phyloP scores from a whole-genome alignment of 495 filamentous ascomycete species.

The Opeltia flavorubescens region DNA sequence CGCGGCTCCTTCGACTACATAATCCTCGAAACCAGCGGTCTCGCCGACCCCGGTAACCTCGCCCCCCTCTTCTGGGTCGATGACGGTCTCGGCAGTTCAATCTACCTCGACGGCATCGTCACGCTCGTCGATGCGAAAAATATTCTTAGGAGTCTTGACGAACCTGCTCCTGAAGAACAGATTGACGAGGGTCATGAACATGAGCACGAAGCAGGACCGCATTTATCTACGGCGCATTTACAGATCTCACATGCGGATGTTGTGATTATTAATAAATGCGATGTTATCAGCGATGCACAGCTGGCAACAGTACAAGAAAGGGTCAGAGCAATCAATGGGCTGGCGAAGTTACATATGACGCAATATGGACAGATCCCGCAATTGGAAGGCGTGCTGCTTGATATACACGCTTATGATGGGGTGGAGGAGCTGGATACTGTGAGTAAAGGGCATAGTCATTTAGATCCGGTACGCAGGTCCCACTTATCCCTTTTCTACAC shows the following conservation, averaged over 20 bases:
- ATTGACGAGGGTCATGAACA: constrained; percentile 34
- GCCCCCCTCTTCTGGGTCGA: constrained; percentile 97
- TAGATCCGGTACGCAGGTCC: constrained; percentile 61
- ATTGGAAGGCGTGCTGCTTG: constrained; percentile 72
- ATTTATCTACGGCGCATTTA: constrained; percentile 80
- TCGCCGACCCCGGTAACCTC: constrained; percentile 91
- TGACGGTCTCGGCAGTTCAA: constrained; percentile 80
- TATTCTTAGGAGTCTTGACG: constrained; percentile 65
- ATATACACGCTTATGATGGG: constrained; percentile 85
- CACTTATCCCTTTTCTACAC: background rate
- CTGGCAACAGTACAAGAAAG: constrained; percentile 49
- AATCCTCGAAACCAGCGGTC: constrained; percentile 86
- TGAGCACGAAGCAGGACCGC: constrained; percentile 38
- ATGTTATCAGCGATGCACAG: constrained; percentile 60
- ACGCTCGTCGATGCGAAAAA: constrained; percentile 95
- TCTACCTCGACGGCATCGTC: constrained; percentile 93
- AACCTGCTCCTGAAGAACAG: constrained; percentile 45
- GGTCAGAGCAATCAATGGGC: constrained; percentile 72
- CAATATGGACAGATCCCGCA: constrained; percentile 62
- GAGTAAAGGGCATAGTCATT: constrained; percentile 57
- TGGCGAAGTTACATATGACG: constrained; percentile 74
- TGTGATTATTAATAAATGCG: constrained; percentile 86
- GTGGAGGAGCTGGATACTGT: constrained; percentile 50
- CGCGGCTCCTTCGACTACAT: constrained; percentile 96
- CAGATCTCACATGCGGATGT: constrained; percentile 98